Percentiles rank a stretch among this genome's conserved stretches.
phyloP scores from a whole-genome alignment of 257 asterid species.

The Salvia splendens region DNA sequence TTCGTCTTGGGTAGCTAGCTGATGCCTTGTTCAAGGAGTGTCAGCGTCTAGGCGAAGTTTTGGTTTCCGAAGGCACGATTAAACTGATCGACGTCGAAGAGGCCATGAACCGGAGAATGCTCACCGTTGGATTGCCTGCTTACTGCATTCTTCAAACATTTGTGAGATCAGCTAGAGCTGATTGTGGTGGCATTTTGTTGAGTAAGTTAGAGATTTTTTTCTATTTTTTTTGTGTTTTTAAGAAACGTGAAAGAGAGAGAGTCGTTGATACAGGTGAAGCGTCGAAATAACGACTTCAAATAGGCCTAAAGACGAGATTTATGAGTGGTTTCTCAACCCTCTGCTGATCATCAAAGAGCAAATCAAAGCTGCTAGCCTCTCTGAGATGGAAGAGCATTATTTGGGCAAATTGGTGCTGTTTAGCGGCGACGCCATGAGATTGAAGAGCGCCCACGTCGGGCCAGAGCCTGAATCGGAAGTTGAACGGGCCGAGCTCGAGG shows the following conservation, averaged over 20 bases:
- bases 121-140: constrained; percentile 73
- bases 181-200: constrained; percentile 57
- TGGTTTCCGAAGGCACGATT: constrained; percentile 59
- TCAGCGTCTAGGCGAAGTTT: constrained; percentile 46
- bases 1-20: constrained; percentile 51
- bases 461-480: constrained; percentile 55
- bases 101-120: constrained; percentile 51
- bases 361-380: constrained; percentile 61
- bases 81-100: constrained; percentile 62
- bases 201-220: constrained; percentile 41
- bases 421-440: constrained; percentile 49
- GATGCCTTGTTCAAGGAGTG: constrained; percentile 58
- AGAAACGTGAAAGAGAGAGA: background rate
- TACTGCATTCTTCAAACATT: constrained; percentile 65
- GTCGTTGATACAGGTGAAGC: constrained; percentile 44
- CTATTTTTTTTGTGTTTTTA: background rate
- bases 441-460: constrained; percentile 47
- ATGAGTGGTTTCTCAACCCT: constrained; percentile 82
- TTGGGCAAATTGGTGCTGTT: constrained; percentile 61
- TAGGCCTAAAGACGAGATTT: constrained; percentile 65
- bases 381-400: constrained; percentile 65
- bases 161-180: constrained; percentile 60
- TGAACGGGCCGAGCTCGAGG: constrained; percentile 71
- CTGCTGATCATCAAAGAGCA: constrained; percentile 73
- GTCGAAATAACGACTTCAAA: constrained; percentile 62